Conservation (phyloP, 345 rosid genomes). For the Hibiscus tridactylites region DNA sequence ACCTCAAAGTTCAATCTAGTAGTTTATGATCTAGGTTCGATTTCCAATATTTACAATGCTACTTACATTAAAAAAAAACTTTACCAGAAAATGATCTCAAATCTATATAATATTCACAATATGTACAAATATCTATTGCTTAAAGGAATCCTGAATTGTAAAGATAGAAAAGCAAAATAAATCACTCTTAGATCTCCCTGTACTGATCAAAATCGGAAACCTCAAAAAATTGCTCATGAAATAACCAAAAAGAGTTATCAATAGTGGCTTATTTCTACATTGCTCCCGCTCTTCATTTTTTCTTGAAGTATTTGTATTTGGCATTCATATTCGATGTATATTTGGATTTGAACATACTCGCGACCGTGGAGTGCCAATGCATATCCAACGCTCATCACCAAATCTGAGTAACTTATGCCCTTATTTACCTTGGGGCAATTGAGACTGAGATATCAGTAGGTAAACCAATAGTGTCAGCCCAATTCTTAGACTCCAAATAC, state of each 20-base stretch:
- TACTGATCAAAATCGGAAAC: background rate
- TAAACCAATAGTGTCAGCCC: constrained; percentile 36
- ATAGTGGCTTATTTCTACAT: background rate
- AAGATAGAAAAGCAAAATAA: background rate
- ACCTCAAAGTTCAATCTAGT: background rate
- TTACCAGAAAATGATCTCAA: background rate
- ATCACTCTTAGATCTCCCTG: background rate
- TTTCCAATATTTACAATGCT: background rate
- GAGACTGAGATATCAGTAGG: constrained; percentile 45
- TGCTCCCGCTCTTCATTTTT: background rate
- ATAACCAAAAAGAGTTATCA: background rate
- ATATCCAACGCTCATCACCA: background rate
- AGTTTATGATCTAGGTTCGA: background rate
- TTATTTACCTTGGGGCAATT: constrained; percentile 40
- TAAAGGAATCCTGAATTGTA: background rate
- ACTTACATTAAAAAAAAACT: background rate
- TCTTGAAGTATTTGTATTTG: background rate
- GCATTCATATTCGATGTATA: background rate
- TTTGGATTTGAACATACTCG: background rate
- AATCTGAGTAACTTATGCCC: background rate
- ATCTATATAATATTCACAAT: background rate
- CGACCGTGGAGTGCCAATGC: too few relatives aligned
- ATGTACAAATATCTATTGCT: background rate
- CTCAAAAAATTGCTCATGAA: background rate
- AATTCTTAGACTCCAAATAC: constrained; percentile 37